Evolutionary conservation across 306 rosid genomes (phyloP).

Genomic region (Quercus rubra): DNA sequence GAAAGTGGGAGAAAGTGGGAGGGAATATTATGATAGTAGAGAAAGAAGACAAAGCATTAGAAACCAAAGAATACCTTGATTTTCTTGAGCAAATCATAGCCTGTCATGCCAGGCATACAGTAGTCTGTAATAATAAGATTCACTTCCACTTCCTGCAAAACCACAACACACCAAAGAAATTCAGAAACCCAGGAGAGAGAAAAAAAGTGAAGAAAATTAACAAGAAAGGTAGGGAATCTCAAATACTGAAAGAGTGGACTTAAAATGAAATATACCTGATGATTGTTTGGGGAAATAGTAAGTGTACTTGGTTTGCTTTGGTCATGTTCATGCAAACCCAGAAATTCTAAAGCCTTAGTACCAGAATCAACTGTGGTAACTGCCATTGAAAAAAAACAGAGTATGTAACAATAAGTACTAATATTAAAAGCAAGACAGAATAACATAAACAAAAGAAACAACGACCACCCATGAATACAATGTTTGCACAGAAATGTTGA

Average conservation of each 20-base stretch:
- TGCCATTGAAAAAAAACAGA: constrained; percentile 32
- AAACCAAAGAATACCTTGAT: constrained; percentile 64
- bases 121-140: constrained; percentile 91
- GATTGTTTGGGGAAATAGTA: constrained; percentile 41
- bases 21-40: constrained; percentile 27
- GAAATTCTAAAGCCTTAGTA: constrained; percentile 87
- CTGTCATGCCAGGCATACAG: constrained; percentile 99
- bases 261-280: constrained; percentile 48
- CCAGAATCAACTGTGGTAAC: constrained; percentile 99
- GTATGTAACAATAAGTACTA: not conserved
- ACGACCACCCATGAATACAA: not conserved
- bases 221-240: constrained; percentile 1
- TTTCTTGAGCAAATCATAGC: constrained; percentile 91
- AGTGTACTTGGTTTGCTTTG: constrained; percentile 41
- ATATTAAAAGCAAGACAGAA: not conserved
- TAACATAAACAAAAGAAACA: not conserved
- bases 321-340: constrained; percentile 63
- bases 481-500: not conserved
- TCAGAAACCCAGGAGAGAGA: constrained; percentile 26
- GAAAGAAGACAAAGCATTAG: constrained; percentile 28
- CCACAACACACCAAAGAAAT: constrained; percentile 20
- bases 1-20: not conserved
- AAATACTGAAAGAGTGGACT: constrained; percentile 6
- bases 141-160: constrained; percentile 70
- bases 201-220: not conserved